Percentiles rank a stretch among this genome's conserved stretches.
phyloP scores from a whole-genome alignment of 768 basidiomycete genomes.

The Suillus brevipes region DNA sequence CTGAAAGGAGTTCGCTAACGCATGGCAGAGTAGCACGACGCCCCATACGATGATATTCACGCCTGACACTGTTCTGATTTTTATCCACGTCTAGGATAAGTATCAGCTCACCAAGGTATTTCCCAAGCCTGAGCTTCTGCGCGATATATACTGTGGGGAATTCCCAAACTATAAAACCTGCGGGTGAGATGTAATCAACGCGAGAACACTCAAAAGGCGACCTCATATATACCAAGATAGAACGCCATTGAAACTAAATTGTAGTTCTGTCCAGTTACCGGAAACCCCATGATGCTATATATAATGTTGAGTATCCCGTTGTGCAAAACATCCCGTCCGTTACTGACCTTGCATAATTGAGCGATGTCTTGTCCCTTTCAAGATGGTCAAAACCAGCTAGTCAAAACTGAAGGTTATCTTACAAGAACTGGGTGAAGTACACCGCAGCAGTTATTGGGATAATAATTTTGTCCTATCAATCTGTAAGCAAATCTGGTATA shows the following conservation, averaged over 20 bases:
- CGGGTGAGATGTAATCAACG: not conserved
- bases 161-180: constrained; percentile 38
- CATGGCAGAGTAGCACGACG: constrained; percentile 37
- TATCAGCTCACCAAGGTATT: constrained; percentile 34
- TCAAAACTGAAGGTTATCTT: not conserved
- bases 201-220: not conserved
- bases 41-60: constrained; percentile 42
- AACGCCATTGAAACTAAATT: constrained; percentile 63
- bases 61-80: constrained; percentile 18
- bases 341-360: constrained; percentile 40
- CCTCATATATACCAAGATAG: constrained; percentile 45
- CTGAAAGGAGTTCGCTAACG: constrained; percentile 32
- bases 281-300: constrained; percentile 34
- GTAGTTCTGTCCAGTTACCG: constrained; percentile 42
- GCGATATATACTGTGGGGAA: constrained; percentile 42
- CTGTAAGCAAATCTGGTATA: not conserved
- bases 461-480: constrained; percentile 35
- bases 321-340: not conserved
- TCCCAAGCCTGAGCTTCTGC: constrained; percentile 38
- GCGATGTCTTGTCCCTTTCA: constrained; percentile 41
- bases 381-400: not conserved
- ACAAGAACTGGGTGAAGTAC: constrained; percentile 44
- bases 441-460: constrained; percentile 41
- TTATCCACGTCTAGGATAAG: not conserved
- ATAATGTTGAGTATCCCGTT: constrained; percentile 1